Evolutionary conservation across 176 grass and related monocot genomes (phyloP).

Genomic region (Hordeum marinum): DNA sequence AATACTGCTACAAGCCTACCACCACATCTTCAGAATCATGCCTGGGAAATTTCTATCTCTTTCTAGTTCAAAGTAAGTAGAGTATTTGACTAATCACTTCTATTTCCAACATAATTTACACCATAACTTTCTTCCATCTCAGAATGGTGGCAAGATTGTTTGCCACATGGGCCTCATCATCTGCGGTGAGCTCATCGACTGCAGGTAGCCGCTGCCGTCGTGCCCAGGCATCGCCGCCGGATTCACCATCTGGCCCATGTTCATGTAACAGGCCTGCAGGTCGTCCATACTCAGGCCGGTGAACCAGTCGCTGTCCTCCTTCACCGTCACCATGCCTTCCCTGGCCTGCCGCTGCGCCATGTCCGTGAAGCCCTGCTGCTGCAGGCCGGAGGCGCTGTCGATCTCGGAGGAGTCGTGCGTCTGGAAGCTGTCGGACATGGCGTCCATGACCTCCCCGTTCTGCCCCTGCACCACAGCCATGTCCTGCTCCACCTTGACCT

Average conservation of each 20-base stretch:
- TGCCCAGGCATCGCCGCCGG: constrained; percentile 18
- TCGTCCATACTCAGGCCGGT: constrained; percentile 44
- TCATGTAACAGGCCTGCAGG: constrained; percentile 39
- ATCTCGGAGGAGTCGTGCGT: constrained; percentile 63
- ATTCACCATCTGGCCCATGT: constrained; percentile 27
- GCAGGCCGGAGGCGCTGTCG: constrained; percentile 34
- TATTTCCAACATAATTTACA: constrained; percentile 37
- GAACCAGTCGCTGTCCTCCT: constrained; percentile 66
- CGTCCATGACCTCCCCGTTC: constrained; percentile 30
- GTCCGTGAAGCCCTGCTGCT: constrained; percentile 4
- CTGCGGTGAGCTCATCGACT: constrained; percentile 34
- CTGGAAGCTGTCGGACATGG: constrained; percentile 55
- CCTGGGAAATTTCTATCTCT: neutral
- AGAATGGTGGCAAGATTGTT: constrained; percentile 54
- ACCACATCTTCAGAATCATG: constrained; percentile 26
- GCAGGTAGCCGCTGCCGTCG: constrained; percentile 22
- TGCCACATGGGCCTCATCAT: constrained; percentile 44
- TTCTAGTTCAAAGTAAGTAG: constrained; percentile 17
- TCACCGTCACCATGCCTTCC: constrained; percentile 24
- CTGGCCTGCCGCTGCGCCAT: constrained; percentile 17
- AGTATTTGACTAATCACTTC: neutral
- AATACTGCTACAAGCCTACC: constrained; percentile 5
- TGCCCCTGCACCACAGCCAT: neutral
- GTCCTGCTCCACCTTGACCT: constrained; percentile 36
- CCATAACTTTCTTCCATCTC: constrained; percentile 15